These are phyloP conservation scores for Kluyveromyces siamensis DNA, from an alignment of 805 yeast genomes.

Conservation along the genomic window DNA sequence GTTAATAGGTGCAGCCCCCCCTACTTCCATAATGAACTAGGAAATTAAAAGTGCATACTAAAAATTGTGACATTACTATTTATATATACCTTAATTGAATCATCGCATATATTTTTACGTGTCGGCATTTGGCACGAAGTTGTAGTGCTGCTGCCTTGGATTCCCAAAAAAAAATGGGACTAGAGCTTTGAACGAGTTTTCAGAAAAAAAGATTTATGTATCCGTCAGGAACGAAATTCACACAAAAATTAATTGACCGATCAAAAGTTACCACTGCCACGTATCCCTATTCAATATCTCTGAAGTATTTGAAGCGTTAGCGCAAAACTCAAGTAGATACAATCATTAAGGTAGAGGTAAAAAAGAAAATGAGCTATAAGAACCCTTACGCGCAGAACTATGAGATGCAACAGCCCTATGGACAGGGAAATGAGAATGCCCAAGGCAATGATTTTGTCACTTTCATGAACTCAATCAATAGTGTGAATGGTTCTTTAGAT, in stretches of 20 bases:
- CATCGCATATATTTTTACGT: too few relatives aligned
- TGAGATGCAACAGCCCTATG: slow-evolving; percentile 17
- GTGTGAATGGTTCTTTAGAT: slow-evolving; percentile 57
- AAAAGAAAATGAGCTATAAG: slow-evolving; percentile 22
- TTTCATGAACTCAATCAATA: slow-evolving; percentile 62
- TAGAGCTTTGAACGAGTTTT: not conserved
- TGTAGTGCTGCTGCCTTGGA: too few relatives aligned
- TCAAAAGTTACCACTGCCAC: not conserved
- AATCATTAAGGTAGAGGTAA: not conserved
- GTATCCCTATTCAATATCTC: not conserved
- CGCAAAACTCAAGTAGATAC: not conserved
- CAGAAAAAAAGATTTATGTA: not conserved
- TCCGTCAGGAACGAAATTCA: not conserved
- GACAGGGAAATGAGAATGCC: slow-evolving; percentile 7
- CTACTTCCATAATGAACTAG: too few relatives aligned
- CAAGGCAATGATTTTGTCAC: slow-evolving; percentile 41
- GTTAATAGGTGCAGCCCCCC: not conserved
- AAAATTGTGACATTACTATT: too few relatives aligned
- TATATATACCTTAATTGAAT: too few relatives aligned
- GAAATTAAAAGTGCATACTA: too few relatives aligned
- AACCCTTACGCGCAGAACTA: slow-evolving; percentile 22
- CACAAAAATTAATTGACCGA: not conserved
- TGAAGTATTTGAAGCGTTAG: not conserved
- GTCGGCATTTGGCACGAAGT: too few relatives aligned
- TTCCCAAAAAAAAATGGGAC: not conserved